These are phyloP conservation scores for Trametes villosa DNA, from an alignment of 768 basidiomycete genomes.

Conservation along the genomic window DNA sequence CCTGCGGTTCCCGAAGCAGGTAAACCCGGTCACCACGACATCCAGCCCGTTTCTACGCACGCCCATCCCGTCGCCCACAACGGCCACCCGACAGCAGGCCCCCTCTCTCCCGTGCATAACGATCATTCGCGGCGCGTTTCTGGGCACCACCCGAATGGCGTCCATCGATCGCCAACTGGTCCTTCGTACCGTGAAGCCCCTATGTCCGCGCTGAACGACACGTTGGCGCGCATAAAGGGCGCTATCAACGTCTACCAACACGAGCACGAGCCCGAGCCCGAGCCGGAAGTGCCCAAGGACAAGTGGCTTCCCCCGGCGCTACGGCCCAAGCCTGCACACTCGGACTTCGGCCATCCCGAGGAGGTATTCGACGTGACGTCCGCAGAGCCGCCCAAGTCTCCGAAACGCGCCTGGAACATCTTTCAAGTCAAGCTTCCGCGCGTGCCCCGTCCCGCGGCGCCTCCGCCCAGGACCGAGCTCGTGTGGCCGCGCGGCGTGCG, in stretches of 20 bases:
- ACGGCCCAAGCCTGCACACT: constrained; percentile 13
- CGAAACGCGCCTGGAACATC: constrained; percentile 33
- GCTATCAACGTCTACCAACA: constrained; percentile 68
- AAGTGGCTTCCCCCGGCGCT: constrained; percentile 38
- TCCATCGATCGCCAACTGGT: constrained; percentile 30
- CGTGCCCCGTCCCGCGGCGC: constrained; percentile 45
- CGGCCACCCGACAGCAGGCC: background rate
- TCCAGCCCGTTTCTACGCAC: background rate
- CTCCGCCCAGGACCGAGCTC: constrained; percentile 53
- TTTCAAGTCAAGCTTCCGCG: constrained; percentile 43
- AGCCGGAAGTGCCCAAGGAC: constrained; percentile 31
- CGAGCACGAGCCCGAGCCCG: constrained; percentile 25
- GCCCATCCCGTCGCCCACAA: background rate
- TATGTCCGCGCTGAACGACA: constrained; percentile 80
- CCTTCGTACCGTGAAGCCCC: constrained; percentile 49
- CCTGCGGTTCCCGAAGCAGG: background rate
- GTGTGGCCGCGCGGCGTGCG: constrained; percentile 45
- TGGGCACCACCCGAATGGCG: constrained; percentile 12
- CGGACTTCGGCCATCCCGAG: constrained; percentile 13
- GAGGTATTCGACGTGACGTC: constrained; percentile 35
- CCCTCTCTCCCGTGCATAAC: background rate
- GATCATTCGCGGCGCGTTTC: constrained; percentile 16
- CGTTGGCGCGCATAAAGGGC: constrained; percentile 86
- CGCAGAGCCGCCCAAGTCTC: constrained; percentile 30
- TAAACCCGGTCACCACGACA: background rate